Evolutionary conservation across 805 yeast species (phyloP), one percentile per base, ranked within the genome.

Genomic region (Wickerhamiella azymoides): DNA sequence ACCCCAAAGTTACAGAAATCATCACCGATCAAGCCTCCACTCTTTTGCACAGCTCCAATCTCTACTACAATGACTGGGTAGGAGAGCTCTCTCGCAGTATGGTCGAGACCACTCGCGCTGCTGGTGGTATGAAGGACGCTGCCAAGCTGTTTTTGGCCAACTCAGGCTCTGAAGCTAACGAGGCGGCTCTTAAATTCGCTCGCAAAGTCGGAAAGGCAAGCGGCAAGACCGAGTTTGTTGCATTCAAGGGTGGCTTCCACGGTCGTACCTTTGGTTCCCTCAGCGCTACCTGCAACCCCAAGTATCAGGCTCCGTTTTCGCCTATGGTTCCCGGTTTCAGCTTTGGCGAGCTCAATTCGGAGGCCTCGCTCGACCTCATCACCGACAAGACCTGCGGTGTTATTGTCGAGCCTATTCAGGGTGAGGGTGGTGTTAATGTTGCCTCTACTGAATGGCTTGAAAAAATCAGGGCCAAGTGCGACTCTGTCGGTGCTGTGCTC

Each of bases 331-430:
- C 96, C 10, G 94, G 95, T 10, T 82, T 86, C 45, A 68, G 71
- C 49, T 76, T 75, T 32, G 93, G 89, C 17, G 68, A 68, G 47
- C 70, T 81, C 46, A 73, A 72, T 50, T 77, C 79, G 55, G 67
- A 79, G 35, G 72, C 67, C 40, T 71, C 80, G 18, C 79, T 85
- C 10, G 71, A 75, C 52, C 61, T 75, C 27, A 73, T 82, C 39
- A 67, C 71, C 50, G 77, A 74, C 2, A 75, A 76, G 52, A 80
- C 88, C 1, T 84, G 94, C 55, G 98, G 88, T 45, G 92, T 92
- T 26, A 92, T 92, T 47, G 79, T 92, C 33, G 98, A 92, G 65
- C 98, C 98, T 18, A 80, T 92, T 49, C 98, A 92, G 68, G 98
- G 97, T 54, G 98, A 89, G 67, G 97, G 98, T 48, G 98, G 98